These are phyloP conservation scores for Schoenoplectus triqueter DNA, from an alignment of 202 grass and related monocot genomes.

Conservation along the genomic window DNA sequence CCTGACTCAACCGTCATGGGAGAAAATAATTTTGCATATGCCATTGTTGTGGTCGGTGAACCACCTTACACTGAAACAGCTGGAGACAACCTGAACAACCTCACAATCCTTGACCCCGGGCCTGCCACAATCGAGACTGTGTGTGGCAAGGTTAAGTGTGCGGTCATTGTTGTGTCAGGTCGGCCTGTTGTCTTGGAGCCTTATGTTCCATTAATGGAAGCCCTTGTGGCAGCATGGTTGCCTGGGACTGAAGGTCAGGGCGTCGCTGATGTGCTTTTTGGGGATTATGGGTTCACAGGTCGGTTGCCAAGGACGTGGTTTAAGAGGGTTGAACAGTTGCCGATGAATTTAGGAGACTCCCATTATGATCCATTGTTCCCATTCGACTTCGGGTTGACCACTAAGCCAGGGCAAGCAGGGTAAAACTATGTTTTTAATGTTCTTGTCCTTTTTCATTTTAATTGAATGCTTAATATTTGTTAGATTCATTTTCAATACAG, in stretches of 20 bases:
- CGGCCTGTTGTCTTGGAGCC: slow-evolving; percentile 79
- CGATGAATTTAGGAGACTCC: slow-evolving; percentile 76
- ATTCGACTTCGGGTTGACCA: slow-evolving; percentile 74
- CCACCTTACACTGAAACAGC: slow-evolving; percentile 71
- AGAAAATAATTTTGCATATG: slow-evolving; percentile 63
- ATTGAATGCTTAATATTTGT: not conserved
- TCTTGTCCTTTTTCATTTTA: slow-evolving; percentile 5
- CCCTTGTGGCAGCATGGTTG: slow-evolving; percentile 89
- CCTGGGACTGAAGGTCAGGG: slow-evolving; percentile 86
- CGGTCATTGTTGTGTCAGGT: slow-evolving; percentile 72
- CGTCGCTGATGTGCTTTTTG: slow-evolving; percentile 80
- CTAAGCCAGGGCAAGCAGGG: slow-evolving; percentile 57
- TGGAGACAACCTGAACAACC: slow-evolving; percentile 68
- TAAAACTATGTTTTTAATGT: slow-evolving; percentile 37
- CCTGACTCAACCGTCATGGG: slow-evolving; percentile 76
- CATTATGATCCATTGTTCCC: slow-evolving; percentile 90
- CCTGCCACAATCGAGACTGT: slow-evolving; percentile 71
- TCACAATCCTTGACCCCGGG: slow-evolving; percentile 79
- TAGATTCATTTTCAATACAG: not conserved
- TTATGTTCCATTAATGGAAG: slow-evolving; percentile 77
- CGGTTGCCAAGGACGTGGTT: slow-evolving; percentile 78
- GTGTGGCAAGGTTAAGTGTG: slow-evolving; percentile 71
- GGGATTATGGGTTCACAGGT: slow-evolving; percentile 82
- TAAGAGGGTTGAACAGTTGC: slow-evolving; percentile 76
- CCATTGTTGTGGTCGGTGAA: slow-evolving; percentile 83